Evolutionary conservation across 805 yeast species (phyloP).

Genomic region (Candida qinlingensis): DNA sequence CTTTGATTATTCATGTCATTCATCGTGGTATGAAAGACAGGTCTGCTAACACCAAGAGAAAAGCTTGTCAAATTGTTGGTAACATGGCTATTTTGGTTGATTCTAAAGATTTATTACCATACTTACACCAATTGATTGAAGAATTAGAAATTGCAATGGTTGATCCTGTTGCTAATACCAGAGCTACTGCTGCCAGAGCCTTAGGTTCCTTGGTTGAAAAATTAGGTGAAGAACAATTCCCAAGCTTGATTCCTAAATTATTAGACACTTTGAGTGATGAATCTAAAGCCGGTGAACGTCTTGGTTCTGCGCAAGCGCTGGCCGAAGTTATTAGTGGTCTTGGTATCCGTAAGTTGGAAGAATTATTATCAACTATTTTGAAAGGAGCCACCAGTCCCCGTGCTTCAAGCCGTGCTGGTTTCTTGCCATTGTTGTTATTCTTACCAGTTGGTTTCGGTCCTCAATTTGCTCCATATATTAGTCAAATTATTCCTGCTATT

Average conservation of each 20-base stretch:
- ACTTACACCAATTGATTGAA: conserved; percentile 66
- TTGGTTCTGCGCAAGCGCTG: conserved; percentile 96
- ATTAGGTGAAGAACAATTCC: conserved; percentile 94
- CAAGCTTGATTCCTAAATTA: conserved; percentile 79
- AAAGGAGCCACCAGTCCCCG: conserved; percentile 63
- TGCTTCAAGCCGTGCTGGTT: conserved; percentile 81
- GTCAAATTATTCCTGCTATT: conserved; percentile 85
- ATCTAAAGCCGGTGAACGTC: conserved; percentile 77
- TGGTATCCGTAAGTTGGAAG: conserved; percentile 84
- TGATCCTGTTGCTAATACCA: conserved; percentile 95
- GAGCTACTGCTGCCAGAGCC: conserved; percentile 97
- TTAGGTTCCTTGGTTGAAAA: conserved; percentile 94
- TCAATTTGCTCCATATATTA: conserved; percentile 85
- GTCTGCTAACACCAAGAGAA: conserved; percentile 86
- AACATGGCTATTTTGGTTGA: conserved; percentile 97
- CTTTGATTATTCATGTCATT: conserved; percentile 88
- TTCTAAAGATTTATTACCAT: conserved; percentile 77
- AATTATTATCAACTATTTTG: conserved; percentile 75
- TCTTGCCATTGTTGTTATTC: conserved; percentile 81
- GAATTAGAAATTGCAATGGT: conserved; percentile 94
- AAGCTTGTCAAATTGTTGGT: conserved; percentile 97
- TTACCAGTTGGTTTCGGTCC: conserved; percentile 93
- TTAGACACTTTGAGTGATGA: conserved; percentile 74
- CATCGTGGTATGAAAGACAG: conserved; percentile 94
- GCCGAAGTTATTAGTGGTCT: conserved; percentile 92